A percentile compares a stretch with the other conserved stretches of the same genome.
phyloP scores from a whole-genome alignment of 257 asterid genomes.

The Paulownia fortunei region DNA sequence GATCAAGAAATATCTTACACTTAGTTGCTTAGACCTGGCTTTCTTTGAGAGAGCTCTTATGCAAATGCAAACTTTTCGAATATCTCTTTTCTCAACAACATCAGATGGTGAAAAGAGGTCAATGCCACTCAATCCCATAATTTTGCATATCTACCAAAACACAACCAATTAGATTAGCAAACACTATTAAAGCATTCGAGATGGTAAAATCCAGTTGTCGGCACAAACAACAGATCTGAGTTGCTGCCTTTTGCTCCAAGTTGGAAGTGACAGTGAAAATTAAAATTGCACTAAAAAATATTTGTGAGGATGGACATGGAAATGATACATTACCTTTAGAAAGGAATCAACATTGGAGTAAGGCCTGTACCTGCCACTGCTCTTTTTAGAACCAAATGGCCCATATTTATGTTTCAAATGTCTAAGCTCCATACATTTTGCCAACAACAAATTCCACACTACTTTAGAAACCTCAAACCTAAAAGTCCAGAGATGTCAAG shows the following conservation, averaged over 20 bases:
- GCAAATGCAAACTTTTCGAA: constrained; percentile 89
- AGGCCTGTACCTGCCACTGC: constrained; percentile 87
- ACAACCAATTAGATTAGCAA: constrained; percentile 1
- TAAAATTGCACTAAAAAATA: too few relatives aligned
- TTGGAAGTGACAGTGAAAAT: neutral
- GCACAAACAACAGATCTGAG: neutral
- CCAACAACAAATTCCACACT: constrained; percentile 70
- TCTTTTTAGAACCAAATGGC: constrained; percentile 67
- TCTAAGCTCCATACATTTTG: constrained; percentile 72
- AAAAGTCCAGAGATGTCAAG: constrained; percentile 16
- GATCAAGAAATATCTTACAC: constrained; percentile 48
- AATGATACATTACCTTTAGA: constrained; percentile 64
- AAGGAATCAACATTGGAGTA: constrained; percentile 92
- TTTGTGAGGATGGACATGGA: neutral
- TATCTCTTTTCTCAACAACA: constrained; percentile 83
- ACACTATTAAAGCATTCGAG: neutral
- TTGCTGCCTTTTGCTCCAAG: neutral
- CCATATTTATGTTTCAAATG: constrained; percentile 59
- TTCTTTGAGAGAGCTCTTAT: constrained; percentile 82
- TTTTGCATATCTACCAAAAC: constrained; percentile 68
- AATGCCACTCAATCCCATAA: constrained; percentile 86
- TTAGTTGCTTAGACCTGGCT: constrained; percentile 78
- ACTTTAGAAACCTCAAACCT: constrained; percentile 79
- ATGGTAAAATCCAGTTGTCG: neutral
- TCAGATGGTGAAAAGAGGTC: constrained; percentile 96